Evolutionary conservation across 768 basidiomycete genomes (phyloP).

Genomic region (Psilocybe cyanescens): DNA sequence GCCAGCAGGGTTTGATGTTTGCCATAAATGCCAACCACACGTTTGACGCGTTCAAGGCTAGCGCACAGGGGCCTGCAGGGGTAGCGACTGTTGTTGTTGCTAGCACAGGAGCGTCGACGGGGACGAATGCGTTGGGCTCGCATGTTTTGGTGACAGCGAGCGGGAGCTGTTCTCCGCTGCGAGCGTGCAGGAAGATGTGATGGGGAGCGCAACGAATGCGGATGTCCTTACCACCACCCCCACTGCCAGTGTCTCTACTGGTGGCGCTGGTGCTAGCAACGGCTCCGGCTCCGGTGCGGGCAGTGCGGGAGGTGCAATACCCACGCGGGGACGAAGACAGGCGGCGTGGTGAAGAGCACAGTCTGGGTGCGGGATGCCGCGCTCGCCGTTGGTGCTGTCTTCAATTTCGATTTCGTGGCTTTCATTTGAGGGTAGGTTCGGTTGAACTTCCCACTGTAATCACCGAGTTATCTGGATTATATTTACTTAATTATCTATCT

Average conservation of each 20-base stretch:
- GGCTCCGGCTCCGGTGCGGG: background rate
- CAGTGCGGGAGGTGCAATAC: background rate
- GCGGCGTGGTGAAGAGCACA: too few relatives aligned
- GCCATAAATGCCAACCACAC: background rate
- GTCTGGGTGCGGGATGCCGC: too few relatives aligned
- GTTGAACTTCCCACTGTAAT: too few relatives aligned
- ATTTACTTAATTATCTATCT: too few relatives aligned
- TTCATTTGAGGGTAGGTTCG: too few relatives aligned
- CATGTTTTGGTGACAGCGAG: slow-evolving; percentile 1
- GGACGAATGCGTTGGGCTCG: background rate
- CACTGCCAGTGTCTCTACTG: background rate
- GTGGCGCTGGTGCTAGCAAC: too few relatives aligned
- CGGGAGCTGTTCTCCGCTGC: slow-evolving; percentile 3
- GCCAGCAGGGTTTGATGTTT: slow-evolving; percentile 6
- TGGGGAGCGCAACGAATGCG: background rate
- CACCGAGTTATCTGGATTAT: too few relatives aligned
- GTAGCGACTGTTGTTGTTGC: background rate
- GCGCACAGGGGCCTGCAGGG: background rate
- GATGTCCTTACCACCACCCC: background rate
- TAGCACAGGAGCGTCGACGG: background rate
- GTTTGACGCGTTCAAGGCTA: background rate
- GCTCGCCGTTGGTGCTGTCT: too few relatives aligned
- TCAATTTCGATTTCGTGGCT: too few relatives aligned
- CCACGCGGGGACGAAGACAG: too few relatives aligned
- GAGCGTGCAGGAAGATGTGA: background rate